Base-by-base conservation (phyloP, 2,329 filamentous ascomycete genomes). In the Sporothrix dimorphospora region DNA sequence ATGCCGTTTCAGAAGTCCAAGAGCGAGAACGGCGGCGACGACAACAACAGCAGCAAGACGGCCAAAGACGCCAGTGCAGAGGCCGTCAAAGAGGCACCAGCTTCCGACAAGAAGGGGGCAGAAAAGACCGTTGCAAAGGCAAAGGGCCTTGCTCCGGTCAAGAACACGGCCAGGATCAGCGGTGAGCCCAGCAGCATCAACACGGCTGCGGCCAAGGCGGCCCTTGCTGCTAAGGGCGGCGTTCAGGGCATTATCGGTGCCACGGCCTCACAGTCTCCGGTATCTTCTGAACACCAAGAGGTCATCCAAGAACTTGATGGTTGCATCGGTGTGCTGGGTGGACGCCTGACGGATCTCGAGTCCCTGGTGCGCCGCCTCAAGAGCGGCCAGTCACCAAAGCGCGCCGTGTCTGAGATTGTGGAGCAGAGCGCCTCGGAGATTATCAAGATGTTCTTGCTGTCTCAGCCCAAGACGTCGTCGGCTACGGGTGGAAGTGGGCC, bases 261-360 rank as follows among this genome's bases (percentile, higher is more conserved):
- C 21, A 57, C 42, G 1, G 21, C 51, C 11, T 51, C 61, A 2
- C 14, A 45, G 4, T 59, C 51, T 16, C 3, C 51, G 1, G 51
- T 70, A 1, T 34, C 49, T 7, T 16, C 21, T 55, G 30, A 72
- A 3, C 75, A 69, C 42, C 65, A 79, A 1, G 79, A 80, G 3
- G 80, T 94, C 74, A 83, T 96, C 7, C 80, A 81, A 0, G 92
- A 94, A 74, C 86, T 99, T 1, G 94, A 98, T 77, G 86, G 86
- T 38, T 94, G 92, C 76, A 97, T 98, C 75, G 87, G 90, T 38
- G 87, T 90, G 0, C 87, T 99, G 1, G 96, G 96, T 27, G 96
- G 96, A 1, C 92, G 96, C 3, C 86, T 99, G n/a, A 97, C 94
- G 0, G 96, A 99, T 78, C 90, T 99, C 24, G 95, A 98, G 79